Evolutionary conservation across 2,329 filamentous ascomycete species (phyloP), one percentile per base, ranked within the genome.

Genomic region (Nannizziopsis barbatae): DNA sequence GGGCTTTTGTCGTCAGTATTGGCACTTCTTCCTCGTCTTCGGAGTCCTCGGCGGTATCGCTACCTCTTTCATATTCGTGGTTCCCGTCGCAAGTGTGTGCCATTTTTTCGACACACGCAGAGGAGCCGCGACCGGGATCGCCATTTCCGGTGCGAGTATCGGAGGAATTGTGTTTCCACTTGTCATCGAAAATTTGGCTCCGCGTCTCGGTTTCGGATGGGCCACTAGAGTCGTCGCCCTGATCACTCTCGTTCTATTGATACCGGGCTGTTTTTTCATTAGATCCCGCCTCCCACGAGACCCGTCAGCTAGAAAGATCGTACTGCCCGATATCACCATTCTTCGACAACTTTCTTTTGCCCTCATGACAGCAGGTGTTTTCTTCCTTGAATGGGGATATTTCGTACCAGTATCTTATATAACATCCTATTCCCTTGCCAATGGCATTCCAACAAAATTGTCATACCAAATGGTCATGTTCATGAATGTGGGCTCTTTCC

Each of bases 1-100:
- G 50, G 60, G 62, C 12, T 49, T 62, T 33, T 62, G 50, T 50
- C 55, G 42, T 62, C 60, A 64, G 48, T 67, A 65, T 46, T 66
- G 65, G 45, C 63, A 65, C 15, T 60, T 65, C n/a, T 60, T 66
- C 44, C 55, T 66, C 5, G 61, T 59, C 1, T 65, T 67, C 42
- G 58, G 61, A 6, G 56, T 66, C 1, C 56, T 67, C 8, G 62
- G 60, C 0, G 64, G 64, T 2, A 49, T 65, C n/a, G 60, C 59
- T 2, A 55, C 59, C 1, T 60, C 56, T 37, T 52, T 56, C 0
- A 53, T 66, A 6, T 63, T 65, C 31, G 66, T 60, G 0, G 61
- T 63, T 0, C 52, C 59, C 1, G 42, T 67, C 4, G 52, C 61
- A 6, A 53, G 52, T 6, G 56, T 66, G 14, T 60, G 59, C 4